Base-by-base conservation (phyloP, 2,329 filamentous ascomycete genomes). In the Sphaerostilbella broomeana region DNA sequence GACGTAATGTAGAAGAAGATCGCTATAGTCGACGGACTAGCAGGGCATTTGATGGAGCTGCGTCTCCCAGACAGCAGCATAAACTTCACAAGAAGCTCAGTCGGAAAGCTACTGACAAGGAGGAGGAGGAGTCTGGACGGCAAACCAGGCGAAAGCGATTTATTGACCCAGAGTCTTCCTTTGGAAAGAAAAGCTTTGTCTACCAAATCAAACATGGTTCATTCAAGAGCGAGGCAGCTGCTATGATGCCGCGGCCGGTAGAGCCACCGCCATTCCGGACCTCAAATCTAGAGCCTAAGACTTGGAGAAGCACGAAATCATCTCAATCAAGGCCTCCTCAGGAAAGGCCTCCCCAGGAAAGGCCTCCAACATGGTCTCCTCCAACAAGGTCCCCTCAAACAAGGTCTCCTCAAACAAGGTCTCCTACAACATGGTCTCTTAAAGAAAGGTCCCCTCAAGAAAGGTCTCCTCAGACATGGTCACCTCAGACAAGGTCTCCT, bases 101-200 rank as follows among this genome's bases (percentile, higher is more conserved):
- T 18, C 60, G 67, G 42, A 62, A 60, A 43, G 56, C 54, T 15
- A 55, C 54, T 10, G 55, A 63, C 33, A 56, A 61, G 17, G 50
- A 51, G 10, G 55, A 57, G 11, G 56, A 58, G 6, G 56, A 58
- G 3, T 43, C 43, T 2, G 58, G 58, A 12, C 60, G 63, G 4
- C 63, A 67, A 51, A 66, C 73, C 5, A 65, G 75, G 29, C 60
- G 62, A 32, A 67, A 69, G 22, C 65, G 75, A 5, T 79, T 79
- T 51, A 58, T 70, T 34, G 67, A 78, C 43, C 66, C 69, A 1
- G 58, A 66, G 2, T 62, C 57, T 13, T 45, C 52, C 1, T 75
- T 76, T 51, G 76, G 74, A 13, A 75, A 74, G 57, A 66, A 59
- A 31, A 79, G 75, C 47, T 45, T 76, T 12, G 74, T 79, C 2